These are phyloP conservation scores for Neurospora sp. DNA, from an alignment of 495 filamentous ascomycete genomes.

Conservation along the genomic window DNA sequence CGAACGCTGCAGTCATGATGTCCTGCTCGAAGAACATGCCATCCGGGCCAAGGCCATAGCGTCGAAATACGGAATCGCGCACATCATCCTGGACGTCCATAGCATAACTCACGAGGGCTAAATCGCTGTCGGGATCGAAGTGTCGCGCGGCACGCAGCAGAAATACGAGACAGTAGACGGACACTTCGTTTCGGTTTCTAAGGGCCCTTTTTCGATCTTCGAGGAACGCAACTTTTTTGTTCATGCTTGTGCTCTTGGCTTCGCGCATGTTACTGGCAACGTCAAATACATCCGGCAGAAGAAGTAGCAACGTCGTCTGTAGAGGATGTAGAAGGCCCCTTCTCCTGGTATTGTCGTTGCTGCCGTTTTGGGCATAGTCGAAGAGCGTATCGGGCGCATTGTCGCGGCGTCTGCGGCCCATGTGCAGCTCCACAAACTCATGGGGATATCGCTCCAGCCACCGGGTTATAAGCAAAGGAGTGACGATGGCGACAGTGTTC, in stretches of 20 bases:
- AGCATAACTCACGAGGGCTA: slow-evolving; percentile 51
- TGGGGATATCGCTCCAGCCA: slow-evolving; percentile 53
- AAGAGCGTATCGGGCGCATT: slow-evolving; percentile 53
- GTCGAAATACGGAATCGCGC: slow-evolving; percentile 50
- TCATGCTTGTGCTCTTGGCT: slow-evolving; percentile 45
- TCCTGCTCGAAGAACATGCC: slow-evolving; percentile 42
- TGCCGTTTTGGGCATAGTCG: slow-evolving; percentile 45
- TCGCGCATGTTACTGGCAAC: slow-evolving; percentile 52
- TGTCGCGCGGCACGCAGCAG: slow-evolving; percentile 49
- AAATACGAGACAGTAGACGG: slow-evolving; percentile 49
- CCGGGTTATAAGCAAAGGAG: slow-evolving; percentile 46
- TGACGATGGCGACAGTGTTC: slow-evolving; percentile 48
- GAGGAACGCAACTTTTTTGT: slow-evolving; percentile 52
- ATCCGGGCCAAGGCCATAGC: slow-evolving; percentile 35
- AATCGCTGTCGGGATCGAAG: slow-evolving; percentile 49
- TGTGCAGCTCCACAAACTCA: slow-evolving; percentile 52
- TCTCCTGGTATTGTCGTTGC: slow-evolving; percentile 42
- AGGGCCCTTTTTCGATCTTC: slow-evolving; percentile 50
- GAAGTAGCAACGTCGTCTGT: slow-evolving; percentile 48
- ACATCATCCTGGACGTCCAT: slow-evolving; percentile 58
- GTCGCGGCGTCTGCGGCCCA: slow-evolving; percentile 46
- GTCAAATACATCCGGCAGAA: slow-evolving; percentile 55
- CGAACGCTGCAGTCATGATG: slow-evolving; percentile 54
- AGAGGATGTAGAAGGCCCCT: slow-evolving; percentile 48
- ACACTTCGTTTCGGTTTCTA: slow-evolving; percentile 46